Conservation (phyloP, 768 basidiomycete species). For the Mycena floridula region DNA sequence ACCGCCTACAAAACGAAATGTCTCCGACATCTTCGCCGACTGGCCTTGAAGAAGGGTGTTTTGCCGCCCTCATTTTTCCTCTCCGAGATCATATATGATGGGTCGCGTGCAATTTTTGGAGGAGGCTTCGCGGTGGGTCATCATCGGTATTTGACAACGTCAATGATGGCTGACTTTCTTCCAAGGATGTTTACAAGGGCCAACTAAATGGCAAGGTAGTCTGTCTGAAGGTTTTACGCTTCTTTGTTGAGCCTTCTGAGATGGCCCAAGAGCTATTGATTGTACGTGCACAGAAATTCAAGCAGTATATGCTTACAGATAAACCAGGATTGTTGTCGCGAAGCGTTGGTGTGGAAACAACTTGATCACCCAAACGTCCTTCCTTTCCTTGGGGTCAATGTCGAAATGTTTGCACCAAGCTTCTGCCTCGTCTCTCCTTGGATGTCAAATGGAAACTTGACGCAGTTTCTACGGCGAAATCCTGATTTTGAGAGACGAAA, state of each 20-base stretch:
- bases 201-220: background rate
- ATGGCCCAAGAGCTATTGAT: background rate
- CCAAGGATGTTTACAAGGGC: slow-evolving; percentile 3
- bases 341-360: slow-evolving; percentile 25
- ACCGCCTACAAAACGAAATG: too few species aligned
- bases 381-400: slow-evolving; percentile 26
- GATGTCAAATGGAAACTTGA: slow-evolving; percentile 22
- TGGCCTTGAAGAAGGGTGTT: background rate
- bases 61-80: background rate
- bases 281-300: background rate
- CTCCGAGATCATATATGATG: background rate
- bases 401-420: background rate
- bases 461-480: slow-evolving; percentile 14
- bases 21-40: background rate
- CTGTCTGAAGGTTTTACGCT: background rate
- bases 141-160: background rate
- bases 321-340: slow-evolving; percentile 20
- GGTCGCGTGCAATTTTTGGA: background rate
- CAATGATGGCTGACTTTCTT: background rate
- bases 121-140: background rate
- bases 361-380: slow-evolving; percentile 22
- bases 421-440: slow-evolving; percentile 26
- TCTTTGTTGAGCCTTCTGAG: background rate
- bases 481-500: slow-evolving; percentile 10
- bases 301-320: background rate